These are phyloP conservation scores for Ophiostoma sp. DNA, from an alignment of 2,329 filamentous ascomycete genomes.

Conservation along the genomic window DNA sequence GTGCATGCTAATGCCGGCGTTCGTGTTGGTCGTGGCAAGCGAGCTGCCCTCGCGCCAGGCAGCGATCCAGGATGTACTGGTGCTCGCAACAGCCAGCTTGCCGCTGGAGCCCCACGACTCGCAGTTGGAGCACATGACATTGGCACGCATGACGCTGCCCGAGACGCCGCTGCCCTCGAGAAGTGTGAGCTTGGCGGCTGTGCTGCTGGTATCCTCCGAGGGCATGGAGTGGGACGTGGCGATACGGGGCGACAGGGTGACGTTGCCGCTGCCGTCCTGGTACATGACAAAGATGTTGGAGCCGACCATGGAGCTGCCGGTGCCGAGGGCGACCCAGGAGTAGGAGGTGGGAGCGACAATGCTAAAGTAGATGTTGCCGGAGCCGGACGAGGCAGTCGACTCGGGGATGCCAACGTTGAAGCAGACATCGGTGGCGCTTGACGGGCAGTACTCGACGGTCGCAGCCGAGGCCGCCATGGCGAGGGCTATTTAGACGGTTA, in stretches of 20 bases:
- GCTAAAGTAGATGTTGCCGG: slow-evolving; percentile 57
- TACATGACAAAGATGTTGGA: slow-evolving; percentile 61
- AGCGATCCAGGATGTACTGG: slow-evolving; percentile 45
- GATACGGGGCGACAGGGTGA: slow-evolving; percentile 55
- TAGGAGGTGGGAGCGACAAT: slow-evolving; percentile 50
- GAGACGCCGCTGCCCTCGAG: slow-evolving; percentile 54
- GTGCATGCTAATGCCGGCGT: slow-evolving; percentile 43
- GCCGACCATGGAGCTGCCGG: slow-evolving; percentile 49
- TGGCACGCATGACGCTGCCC: slow-evolving; percentile 51
- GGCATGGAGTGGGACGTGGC: slow-evolving; percentile 47
- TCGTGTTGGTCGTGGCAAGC: slow-evolving; percentile 40
- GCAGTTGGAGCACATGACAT: slow-evolving; percentile 52
- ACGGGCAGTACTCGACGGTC: slow-evolving; percentile 38
- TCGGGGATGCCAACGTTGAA: slow-evolving; percentile 52
- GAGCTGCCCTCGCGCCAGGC: slow-evolving; percentile 48
- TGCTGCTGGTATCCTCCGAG: slow-evolving; percentile 36
- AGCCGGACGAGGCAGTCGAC: slow-evolving; percentile 41
- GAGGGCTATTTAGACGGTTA: slow-evolving; percentile 17
- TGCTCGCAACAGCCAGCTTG: slow-evolving; percentile 39
- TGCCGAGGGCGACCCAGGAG: slow-evolving; percentile 55
- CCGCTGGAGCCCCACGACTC: slow-evolving; percentile 41
- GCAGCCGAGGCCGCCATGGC: slow-evolving; percentile 15
- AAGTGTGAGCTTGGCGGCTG: slow-evolving; percentile 44
- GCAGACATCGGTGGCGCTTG: slow-evolving; percentile 41
- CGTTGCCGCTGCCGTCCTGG: slow-evolving; percentile 50